Evolutionary conservation across 768 basidiomycete genomes (phyloP).

Genomic region (Daedaleopsis sinensis): DNA sequence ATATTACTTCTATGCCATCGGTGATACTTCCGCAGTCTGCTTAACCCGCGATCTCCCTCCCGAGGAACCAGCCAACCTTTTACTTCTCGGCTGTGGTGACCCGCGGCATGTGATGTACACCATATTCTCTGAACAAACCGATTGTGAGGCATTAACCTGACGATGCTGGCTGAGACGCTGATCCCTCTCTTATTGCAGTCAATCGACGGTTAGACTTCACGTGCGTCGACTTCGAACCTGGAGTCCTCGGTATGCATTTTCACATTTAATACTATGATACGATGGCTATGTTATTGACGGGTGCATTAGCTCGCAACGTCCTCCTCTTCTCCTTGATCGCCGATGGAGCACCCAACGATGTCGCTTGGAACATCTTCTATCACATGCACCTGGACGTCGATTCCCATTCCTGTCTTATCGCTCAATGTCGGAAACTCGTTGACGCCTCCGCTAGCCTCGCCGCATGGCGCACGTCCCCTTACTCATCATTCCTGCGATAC

Average conservation of each 20-base stretch:
- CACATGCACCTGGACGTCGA: constrained; percentile 18
- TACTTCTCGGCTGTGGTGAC: constrained; percentile 32
- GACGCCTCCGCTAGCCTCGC: neutral
- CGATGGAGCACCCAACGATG: neutral
- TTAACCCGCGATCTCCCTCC: constrained; percentile 51
- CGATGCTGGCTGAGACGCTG: neutral
- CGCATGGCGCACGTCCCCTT: constrained; percentile 13
- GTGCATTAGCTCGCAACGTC: constrained; percentile 18
- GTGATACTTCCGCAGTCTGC: constrained; percentile 58
- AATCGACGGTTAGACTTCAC: constrained; percentile 17
- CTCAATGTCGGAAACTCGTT: constrained; percentile 15
- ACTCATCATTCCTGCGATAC: constrained; percentile 5
- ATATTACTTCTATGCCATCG: constrained; percentile 58
- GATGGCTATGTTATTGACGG: neutral
- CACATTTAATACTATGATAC: neutral
- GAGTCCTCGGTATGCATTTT: constrained; percentile 16
- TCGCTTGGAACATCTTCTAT: constrained; percentile 20
- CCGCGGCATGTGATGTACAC: constrained; percentile 22
- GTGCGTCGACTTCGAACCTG: constrained; percentile 23
- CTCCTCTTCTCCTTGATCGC: constrained; percentile 17
- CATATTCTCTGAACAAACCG: constrained; percentile 4
- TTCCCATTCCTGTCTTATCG: neutral
- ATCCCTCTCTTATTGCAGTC: neutral
- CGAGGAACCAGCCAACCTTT: constrained; percentile 48
- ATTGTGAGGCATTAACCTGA: neutral